Evolutionary conservation across 2,329 filamentous ascomycete species (phyloP), one percentile per base, ranked within the genome.

Genomic region (Colletotrichum liaoningense): DNA sequence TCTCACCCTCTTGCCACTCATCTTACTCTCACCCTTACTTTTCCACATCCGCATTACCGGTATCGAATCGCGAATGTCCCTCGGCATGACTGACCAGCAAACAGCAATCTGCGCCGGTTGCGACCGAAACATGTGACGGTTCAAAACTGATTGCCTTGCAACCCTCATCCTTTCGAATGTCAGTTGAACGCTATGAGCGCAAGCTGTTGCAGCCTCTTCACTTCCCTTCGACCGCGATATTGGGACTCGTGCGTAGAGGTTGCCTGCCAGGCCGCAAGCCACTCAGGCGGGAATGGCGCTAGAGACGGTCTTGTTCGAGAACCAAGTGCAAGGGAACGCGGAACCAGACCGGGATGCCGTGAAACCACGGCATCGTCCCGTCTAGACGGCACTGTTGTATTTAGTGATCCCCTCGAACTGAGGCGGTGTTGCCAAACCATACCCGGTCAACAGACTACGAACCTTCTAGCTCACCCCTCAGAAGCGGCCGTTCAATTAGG

Each of bases 401-500:
- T 8, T 49, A 4, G 42, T 22, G 19, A 49, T 49, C 7, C n/a
- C 4, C 16, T 58, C 26, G 52, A 57, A 2, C n/a, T 7, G 26
- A 56, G 66, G 49, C 28, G 11, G 16, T 24, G 60, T 12, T n/a
- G 24, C 62, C 28, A 30, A 9, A 42, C 22, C 35, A 22, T 19
- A 22, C 42, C 42, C 42, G 42, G 42, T 4, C 16, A 9, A 22
- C 42, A 8, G 42, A n/a, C 19, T 5, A n/a, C 3, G 19, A 49
- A 11, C 8, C 19, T 49, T 49, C 19, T 22, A 8, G 35, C 30
- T 24, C 19, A n/a, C 14, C 12, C 12, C 42, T 1, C 42, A 35
- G 7, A 24, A 16, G 49, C 7, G 33, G 55, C 55, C 54, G 55
- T 73, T 60, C 42, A 69, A 73, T 56, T 65, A 70, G 60, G 46